Conservation (phyloP, 108 stramenopile genomes). For the Cylindrotheca fusiformis region DNA sequence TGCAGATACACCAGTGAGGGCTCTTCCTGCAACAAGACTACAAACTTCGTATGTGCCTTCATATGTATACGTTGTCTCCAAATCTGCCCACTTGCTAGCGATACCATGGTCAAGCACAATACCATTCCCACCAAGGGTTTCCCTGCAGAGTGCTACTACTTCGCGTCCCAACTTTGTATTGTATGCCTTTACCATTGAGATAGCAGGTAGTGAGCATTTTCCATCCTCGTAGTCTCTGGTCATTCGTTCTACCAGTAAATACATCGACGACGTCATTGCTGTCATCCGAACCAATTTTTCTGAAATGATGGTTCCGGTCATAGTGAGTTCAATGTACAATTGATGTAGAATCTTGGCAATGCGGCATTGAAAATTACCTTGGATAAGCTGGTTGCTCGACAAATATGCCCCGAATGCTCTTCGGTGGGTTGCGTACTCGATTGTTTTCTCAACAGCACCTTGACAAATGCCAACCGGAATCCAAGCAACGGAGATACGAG, state of each 20-base stretch:
- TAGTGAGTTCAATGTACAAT: neutral
- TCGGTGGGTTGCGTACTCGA: conserved; percentile 7
- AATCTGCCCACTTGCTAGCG: conserved; percentile 18
- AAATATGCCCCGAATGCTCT: conserved; percentile 10
- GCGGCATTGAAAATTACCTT: conserved; percentile 5
- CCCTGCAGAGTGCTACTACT: conserved; percentile 22
- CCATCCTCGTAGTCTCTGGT: conserved; percentile 13
- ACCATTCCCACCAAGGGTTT: conserved; percentile 19
- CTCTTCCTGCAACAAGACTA: conserved; percentile 14
- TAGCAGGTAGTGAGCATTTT: conserved; percentile 12
- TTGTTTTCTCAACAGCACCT: conserved; percentile 19
- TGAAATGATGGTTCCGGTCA: neutral
- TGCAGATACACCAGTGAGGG: conserved; percentile 12
- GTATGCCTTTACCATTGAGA: conserved; percentile 27
- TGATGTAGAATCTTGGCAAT: neutral
- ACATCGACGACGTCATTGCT: conserved; percentile 17
- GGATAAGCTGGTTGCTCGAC: conserved; percentile 19
- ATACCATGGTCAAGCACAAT: conserved; percentile 20
- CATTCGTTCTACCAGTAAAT: conserved; percentile 12
- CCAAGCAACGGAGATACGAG: conserved; percentile 20
- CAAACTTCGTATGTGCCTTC: conserved; percentile 27
- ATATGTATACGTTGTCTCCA: conserved; percentile 17
- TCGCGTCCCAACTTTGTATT: conserved; percentile 19
- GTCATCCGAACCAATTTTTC: conserved; percentile 20
- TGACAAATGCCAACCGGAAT: conserved; percentile 27